These are phyloP conservation scores for Microascus cirrosus DNA, from an alignment of 2,329 filamentous ascomycete genomes.

Conservation along the genomic window DNA sequence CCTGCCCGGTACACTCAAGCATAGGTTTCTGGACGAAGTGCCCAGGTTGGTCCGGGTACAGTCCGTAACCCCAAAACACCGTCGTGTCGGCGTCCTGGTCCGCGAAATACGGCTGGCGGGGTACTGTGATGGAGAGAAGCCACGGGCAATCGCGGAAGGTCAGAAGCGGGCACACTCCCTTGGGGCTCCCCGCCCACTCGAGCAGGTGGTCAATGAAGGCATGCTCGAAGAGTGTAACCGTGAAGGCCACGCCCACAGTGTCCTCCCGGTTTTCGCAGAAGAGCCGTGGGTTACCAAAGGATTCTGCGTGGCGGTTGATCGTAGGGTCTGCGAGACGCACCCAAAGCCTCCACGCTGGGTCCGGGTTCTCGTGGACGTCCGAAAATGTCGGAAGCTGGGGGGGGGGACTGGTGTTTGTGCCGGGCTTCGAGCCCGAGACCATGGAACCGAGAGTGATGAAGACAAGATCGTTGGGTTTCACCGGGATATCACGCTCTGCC, in stretches of 20 bases:
- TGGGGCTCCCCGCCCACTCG: conserved; percentile 8
- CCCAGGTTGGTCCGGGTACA: conserved; percentile 22
- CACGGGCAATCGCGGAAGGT: conserved; percentile 25
- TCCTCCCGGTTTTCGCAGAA: conserved; percentile 23
- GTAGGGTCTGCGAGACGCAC: conserved; percentile 20
- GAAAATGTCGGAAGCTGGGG: not conserved
- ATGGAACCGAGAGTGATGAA: conserved; percentile 25
- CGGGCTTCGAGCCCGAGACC: conserved; percentile 13
- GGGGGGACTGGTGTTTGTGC: conserved; percentile 1
- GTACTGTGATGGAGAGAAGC: conserved; percentile 26
- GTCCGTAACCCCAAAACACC: conserved; percentile 26
- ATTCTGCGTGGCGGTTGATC: conserved; percentile 21
- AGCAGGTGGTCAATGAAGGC: conserved; percentile 17
- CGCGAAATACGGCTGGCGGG: conserved; percentile 27
- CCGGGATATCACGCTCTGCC: not conserved
- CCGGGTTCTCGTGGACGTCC: conserved; percentile 18
- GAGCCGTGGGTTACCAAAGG: conserved; percentile 16
- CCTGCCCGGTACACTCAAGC: conserved; percentile 24
- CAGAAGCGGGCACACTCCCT: conserved; percentile 15
- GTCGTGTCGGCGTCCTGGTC: conserved; percentile 19
- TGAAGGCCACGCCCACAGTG: conserved; percentile 26
- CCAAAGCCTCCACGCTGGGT: conserved; percentile 28
- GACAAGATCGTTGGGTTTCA: conserved; percentile 18
- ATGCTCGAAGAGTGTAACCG: conserved; percentile 21
- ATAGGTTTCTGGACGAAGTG: conserved; percentile 26